Evolutionary conservation across 2,329 filamentous ascomycete species (phyloP).

Genomic region (Fusarium sublunatum): DNA sequence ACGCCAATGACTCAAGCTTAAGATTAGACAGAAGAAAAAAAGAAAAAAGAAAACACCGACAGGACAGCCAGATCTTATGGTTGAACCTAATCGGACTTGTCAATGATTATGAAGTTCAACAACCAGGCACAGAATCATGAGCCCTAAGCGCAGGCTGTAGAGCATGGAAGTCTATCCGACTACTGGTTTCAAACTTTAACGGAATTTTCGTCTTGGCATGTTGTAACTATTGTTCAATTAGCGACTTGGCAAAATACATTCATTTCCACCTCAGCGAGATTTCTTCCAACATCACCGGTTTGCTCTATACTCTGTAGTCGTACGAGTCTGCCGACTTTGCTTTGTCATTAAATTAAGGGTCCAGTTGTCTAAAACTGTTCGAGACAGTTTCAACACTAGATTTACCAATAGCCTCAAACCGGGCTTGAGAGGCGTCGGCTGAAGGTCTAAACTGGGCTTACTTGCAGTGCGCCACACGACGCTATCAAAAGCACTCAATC

Average conservation of each 20-base stretch:
- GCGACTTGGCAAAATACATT: neutral
- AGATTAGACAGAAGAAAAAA: neutral
- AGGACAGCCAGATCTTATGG: neutral
- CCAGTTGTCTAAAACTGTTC: neutral
- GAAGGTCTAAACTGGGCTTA: constrained; percentile 2
- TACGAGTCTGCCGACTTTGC: neutral
- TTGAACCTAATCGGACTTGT: neutral
- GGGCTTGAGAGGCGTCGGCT: constrained; percentile 13
- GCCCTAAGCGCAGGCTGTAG: no score
- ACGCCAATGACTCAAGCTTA: neutral
- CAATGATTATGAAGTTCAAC: no score
- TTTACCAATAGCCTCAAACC: constrained; percentile 6
- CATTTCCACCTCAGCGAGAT: neutral
- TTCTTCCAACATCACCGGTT: neutral
- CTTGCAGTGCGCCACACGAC: neutral
- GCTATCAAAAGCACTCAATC: constrained; percentile 15
- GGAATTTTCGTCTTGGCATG: no score
- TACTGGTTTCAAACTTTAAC: no score
- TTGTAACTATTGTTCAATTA: neutral
- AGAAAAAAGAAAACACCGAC: neutral
- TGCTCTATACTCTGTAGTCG: no score
- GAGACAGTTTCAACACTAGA: neutral
- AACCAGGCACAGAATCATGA: no score
- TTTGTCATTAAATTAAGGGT: constrained; percentile 10
- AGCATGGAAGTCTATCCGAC: no score